A percentile compares a stretch with the other conserved stretches of the same genome.
These are phyloP conservation scores for Metschnikowia colocasiae DNA, from an alignment of 805 yeast genomes.

Conservation along the genomic window DNA sequence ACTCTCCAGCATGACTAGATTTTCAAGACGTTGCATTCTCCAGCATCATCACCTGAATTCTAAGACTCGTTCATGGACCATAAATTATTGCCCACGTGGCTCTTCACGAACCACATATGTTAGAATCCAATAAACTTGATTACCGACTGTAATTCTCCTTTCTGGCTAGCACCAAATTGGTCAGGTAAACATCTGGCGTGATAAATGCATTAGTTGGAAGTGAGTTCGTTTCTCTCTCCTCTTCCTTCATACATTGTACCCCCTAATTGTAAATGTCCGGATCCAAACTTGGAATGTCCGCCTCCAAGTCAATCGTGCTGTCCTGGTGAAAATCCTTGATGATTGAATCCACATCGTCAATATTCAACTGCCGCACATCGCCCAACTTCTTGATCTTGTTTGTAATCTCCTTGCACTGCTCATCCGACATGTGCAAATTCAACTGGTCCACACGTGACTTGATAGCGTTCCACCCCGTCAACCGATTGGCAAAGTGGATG, in stretches of 20 bases:
- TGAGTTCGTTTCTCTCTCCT: background rate
- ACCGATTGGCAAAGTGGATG: constrained; percentile 95
- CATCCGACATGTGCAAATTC: constrained; percentile 84
- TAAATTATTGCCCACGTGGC: too few relatives aligned
- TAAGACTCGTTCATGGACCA: too few relatives aligned
- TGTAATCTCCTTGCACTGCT: constrained; percentile 93
- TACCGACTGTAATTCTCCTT: too few relatives aligned
- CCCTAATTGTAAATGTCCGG: constrained; percentile 1
- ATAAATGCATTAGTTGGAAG: too few relatives aligned
- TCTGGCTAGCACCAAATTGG: too few relatives aligned
- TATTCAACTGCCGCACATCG: constrained; percentile 88
- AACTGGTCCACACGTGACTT: constrained; percentile 97
- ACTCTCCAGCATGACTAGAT: too few relatives aligned
- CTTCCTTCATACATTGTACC: background rate
- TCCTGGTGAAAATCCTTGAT: constrained; percentile 90
- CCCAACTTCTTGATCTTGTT: constrained; percentile 90
- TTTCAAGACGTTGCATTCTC: too few relatives aligned
- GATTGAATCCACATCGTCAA: constrained; percentile 96
- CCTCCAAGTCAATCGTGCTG: constrained; percentile 40
- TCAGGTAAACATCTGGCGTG: too few relatives aligned
- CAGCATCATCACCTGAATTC: too few relatives aligned
- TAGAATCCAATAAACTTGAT: too few relatives aligned
- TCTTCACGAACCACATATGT: too few relatives aligned
- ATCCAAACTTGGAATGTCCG: constrained; percentile 8
- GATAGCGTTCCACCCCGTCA: constrained; percentile 99